Evolutionary conservation across 306 rosid genomes (phyloP), one percentile per base, ranked within the genome.

Genomic region (Glycine tomentella): DNA sequence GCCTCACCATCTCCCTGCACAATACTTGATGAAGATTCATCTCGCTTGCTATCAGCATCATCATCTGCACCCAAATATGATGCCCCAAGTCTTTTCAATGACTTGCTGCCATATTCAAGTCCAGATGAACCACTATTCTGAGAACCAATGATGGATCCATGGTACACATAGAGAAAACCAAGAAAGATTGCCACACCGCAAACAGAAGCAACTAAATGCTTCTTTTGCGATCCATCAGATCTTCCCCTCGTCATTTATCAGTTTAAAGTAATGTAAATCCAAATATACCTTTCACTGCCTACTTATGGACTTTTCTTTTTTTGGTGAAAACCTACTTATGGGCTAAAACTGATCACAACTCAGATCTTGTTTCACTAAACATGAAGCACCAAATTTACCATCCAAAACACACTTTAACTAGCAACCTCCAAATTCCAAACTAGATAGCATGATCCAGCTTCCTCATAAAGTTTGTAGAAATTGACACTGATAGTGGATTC

Each of bases 221-320:
- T 81, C 86, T 85, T 85, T 61, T 67, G 83, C n/a, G 81, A 77
- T 73, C 69, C 88, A 73, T 85, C 88, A 51, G 88, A 67, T 77
- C 86, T 85, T 48, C 83, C 88, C 83, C 88, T 85, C 64, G 83
- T 77, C 86, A 85, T 85, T 77, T 85, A 81, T 85, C 63, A 70
- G 59, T 80, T 53, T 44, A 73, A 77, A 57, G 50, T 50, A 48
- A 72, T 38, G 15, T 33, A 56, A 71, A 72, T 56, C 59, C 9
- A 50, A 77, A 81, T 46, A 6, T 11, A 25, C 31, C 49, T 76
- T 76, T 49, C 52, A 72, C 82, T 58, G 31, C 31, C 31, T 25
- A 25, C 31, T 25, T 25, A 25, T 25, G 31, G 31, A 25, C 31
- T 25, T 25, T 25, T 25, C 31, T 25, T 1, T 25, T 25, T 25